Evolutionary conservation across 2,329 filamentous ascomycete species (phyloP).

Genomic region (Trichoderma hamatum): DNA sequence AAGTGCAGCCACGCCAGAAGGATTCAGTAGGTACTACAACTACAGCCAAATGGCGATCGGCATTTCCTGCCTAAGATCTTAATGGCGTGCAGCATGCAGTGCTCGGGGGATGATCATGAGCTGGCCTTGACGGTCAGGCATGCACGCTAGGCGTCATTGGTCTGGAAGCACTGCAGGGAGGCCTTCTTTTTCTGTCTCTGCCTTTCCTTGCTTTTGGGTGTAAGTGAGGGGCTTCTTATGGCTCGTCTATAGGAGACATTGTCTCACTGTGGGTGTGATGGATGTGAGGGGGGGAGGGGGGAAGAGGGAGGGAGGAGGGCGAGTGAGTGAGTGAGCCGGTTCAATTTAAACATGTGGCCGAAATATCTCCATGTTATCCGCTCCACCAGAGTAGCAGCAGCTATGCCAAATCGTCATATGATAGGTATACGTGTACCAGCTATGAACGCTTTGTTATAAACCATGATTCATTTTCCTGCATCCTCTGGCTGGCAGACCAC

Average conservation of each 20-base stretch:
- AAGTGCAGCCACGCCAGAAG: not conserved
- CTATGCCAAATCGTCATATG: not conserved
- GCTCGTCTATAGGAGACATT: not conserved
- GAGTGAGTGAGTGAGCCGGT: not conserved
- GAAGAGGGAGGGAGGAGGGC: no score
- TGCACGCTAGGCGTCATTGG: not conserved
- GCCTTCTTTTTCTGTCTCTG: not conserved
- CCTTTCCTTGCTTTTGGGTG: not conserved
- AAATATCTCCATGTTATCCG: not conserved
- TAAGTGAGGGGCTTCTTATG: not conserved
- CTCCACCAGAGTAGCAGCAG: no score
- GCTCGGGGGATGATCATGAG: not conserved
- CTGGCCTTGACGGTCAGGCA: constrained; percentile 1
- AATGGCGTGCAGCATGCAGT: not conserved
- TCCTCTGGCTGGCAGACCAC: not conserved
- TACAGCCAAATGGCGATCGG: not conserved
- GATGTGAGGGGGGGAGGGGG: not conserved
- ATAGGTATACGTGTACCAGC: not conserved
- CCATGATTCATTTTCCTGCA: not conserved
- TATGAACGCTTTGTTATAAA: not conserved
- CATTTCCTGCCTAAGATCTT: not conserved
- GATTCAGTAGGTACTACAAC: no score
- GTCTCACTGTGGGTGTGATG: not conserved
- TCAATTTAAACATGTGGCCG: not conserved
- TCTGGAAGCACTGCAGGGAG: not conserved